Conservation (phyloP, 192 early-diverging fungal genomes). For the Entophlyctis helioformis region DNA sequence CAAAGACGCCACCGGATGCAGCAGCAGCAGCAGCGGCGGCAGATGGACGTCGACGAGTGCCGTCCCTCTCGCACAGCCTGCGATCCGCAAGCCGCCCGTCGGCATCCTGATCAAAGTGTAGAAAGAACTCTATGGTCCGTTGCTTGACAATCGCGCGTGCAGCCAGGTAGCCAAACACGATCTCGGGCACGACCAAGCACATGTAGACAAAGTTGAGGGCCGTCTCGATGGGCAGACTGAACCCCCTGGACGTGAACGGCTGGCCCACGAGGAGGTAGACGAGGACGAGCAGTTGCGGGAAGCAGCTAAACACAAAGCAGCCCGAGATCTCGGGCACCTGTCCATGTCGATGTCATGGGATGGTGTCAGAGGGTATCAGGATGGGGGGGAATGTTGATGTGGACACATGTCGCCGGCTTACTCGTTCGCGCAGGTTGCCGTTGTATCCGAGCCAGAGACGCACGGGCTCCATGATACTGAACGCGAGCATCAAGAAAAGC, state of each 20-base stretch:
- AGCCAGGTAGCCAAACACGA: slow-evolving; percentile 8
- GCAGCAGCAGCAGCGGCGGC: no score
- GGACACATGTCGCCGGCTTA: not conserved
- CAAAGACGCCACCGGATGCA: no score
- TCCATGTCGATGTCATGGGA: no score
- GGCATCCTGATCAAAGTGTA: no score
- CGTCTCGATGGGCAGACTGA: slow-evolving; percentile 13
- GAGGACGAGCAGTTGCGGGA: slow-evolving; percentile 19
- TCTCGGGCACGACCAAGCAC: slow-evolving; percentile 12
- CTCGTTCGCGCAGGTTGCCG: slow-evolving; percentile 25
- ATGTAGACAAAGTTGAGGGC: slow-evolving; percentile 18
- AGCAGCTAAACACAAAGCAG: slow-evolving; percentile 21
- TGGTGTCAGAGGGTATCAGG: no score
- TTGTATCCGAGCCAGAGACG: slow-evolving; percentile 26
- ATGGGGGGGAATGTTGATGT: not conserved
- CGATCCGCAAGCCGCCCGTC: no score
- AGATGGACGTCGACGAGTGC: no score
- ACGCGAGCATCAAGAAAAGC: slow-evolving; percentile 11
- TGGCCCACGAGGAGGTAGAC: slow-evolving; percentile 19
- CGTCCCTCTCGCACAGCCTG: no score
- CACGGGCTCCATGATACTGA: slow-evolving; percentile 13
- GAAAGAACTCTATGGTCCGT: no score
- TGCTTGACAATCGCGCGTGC: no score
- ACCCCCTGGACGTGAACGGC: slow-evolving; percentile 6
- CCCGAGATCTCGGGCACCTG: slow-evolving; percentile 29